Evolutionary conservation across 352 stramenopile genomes (phyloP).

Genomic region (Phytophthora sp.): DNA sequence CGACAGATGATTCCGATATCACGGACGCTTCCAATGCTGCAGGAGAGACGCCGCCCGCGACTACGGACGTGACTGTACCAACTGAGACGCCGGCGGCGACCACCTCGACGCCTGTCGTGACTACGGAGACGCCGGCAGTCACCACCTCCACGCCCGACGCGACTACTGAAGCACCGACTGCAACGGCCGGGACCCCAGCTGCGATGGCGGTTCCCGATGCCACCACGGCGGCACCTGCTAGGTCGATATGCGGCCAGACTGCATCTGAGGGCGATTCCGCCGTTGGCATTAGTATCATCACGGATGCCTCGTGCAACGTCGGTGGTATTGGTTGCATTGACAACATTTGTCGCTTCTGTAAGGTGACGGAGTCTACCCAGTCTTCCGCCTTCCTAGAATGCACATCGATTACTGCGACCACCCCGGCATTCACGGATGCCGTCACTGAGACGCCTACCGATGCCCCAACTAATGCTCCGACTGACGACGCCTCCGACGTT

Average conservation of each 20-base stretch:
- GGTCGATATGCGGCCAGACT: no score
- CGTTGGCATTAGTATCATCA: constrained; percentile 46
- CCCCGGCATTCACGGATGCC: background rate
- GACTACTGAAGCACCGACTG: background rate
- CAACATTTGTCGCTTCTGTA: constrained; percentile 55
- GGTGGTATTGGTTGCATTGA: constrained; percentile 50
- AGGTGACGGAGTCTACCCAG: constrained; percentile 24
- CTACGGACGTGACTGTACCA: background rate
- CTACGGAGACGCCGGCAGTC: background rate
- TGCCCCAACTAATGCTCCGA: background rate
- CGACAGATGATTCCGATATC: constrained; percentile 12
- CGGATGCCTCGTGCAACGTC: constrained; percentile 36
- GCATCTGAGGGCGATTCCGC: constrained; percentile 35
- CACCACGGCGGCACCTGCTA: constrained; percentile 5
- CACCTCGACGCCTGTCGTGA: background rate
- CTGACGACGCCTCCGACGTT: background rate
- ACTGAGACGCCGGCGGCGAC: constrained; percentile 2
- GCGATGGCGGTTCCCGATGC: background rate
- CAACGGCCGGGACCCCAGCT: background rate
- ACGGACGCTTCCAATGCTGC: constrained; percentile 11
- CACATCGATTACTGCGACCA: constrained; percentile 13
- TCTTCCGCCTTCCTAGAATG: constrained; percentile 37
- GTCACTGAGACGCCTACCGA: background rate
- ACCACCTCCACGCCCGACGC: background rate
- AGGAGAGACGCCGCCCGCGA: background rate